Conservation (phyloP, 2,329 filamentous ascomycete species). For the Saccharata proteae region DNA sequence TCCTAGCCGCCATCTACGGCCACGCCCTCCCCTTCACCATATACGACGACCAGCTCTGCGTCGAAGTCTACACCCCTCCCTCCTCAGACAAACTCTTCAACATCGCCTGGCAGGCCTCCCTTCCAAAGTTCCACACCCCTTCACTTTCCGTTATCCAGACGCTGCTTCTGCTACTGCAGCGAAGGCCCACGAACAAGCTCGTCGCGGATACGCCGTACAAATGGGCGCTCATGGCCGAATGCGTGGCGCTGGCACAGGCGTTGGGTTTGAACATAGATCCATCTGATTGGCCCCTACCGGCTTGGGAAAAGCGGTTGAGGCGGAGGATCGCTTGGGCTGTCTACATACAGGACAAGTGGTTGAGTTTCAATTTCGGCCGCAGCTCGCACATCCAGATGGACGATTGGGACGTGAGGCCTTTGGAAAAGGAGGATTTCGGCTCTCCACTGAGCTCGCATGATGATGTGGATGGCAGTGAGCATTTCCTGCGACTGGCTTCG, state of each 20-base stretch:
- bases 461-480: too few species aligned
- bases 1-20: constrained; percentile 32
- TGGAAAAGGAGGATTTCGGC: too few species aligned
- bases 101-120: constrained; percentile 19
- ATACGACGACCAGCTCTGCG: constrained; percentile 29
- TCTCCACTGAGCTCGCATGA: too few species aligned
- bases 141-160: constrained; percentile 19
- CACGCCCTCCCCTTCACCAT: constrained; percentile 33
- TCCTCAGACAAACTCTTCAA: constrained; percentile 20
- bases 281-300: too few species aligned
- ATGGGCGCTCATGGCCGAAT: too few species aligned
- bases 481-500: constrained; percentile 41
- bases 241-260: constrained; percentile 45
- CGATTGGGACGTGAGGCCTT: too few species aligned
- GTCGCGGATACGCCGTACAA: constrained; percentile 22
- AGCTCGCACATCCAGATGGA: too few species aligned
- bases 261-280: constrained; percentile 48
- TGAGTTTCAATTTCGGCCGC: too few species aligned
- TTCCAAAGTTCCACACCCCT: constrained; percentile 18
- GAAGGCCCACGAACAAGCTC: constrained; percentile 20
- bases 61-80: constrained; percentile 21
- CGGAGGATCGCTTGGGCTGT: too few species aligned
- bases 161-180: constrained; percentile 20
- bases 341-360: too few species aligned
- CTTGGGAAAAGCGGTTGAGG: too few species aligned